These are phyloP conservation scores for Fusarium kyushuense DNA, from an alignment of 2,329 filamentous ascomycete genomes.

Conservation along the genomic window DNA sequence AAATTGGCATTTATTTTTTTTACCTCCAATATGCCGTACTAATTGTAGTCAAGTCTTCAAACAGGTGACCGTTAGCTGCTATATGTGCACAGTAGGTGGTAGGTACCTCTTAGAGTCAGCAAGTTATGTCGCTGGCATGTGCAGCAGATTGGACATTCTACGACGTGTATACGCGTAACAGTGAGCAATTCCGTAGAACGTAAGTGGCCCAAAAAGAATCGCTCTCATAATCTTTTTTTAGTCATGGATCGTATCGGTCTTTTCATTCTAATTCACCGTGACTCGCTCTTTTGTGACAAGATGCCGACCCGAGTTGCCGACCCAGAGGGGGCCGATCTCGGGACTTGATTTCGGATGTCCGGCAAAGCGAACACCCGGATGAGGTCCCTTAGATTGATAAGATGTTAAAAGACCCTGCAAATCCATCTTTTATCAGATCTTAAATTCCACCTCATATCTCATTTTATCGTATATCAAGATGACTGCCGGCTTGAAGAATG, in stretches of 20 bases:
- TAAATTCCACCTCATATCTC: background rate
- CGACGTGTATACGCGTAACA: background rate
- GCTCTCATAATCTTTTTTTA: background rate
- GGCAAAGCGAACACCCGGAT: slow-evolving; percentile 27
- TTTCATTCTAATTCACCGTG: background rate
- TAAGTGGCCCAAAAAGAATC: background rate
- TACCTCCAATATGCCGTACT: too few species aligned
- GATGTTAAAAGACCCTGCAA: slow-evolving; percentile 14
- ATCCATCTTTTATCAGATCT: background rate
- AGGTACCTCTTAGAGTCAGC: too few species aligned
- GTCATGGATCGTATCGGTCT: background rate
- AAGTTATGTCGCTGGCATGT: background rate
- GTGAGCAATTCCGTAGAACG: background rate
- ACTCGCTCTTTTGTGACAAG: slow-evolving; percentile 1
- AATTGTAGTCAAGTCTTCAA: background rate
- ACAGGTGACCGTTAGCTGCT: background rate
- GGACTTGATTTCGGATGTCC: slow-evolving; percentile 23
- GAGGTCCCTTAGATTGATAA: slow-evolving; percentile 30
- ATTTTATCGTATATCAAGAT: slow-evolving; percentile 10
- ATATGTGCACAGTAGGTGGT: too few species aligned
- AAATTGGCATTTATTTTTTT: too few species aligned
- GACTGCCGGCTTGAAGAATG: slow-evolving; percentile 42
- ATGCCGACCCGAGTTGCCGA: slow-evolving; percentile 19
- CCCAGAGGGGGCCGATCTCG: slow-evolving; percentile 19
- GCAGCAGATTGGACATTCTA: background rate